Base-by-base conservation (phyloP, 1,284 basidiomycete genomes). In the Ustilago trichophora region DNA sequence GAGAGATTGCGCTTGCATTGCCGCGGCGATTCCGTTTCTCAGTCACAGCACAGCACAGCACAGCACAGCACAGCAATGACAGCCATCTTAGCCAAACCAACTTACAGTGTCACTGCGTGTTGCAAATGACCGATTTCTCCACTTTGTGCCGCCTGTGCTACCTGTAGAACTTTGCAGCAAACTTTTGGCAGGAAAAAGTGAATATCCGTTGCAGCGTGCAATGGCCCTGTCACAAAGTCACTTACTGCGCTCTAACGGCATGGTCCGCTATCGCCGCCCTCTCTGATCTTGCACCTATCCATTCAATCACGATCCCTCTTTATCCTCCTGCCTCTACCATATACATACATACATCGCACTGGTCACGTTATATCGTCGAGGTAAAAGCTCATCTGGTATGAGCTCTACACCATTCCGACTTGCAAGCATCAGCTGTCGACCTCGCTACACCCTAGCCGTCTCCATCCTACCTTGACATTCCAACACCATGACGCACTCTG, bases 361-460 rank as follows among this genome's bases (percentile, higher is more conserved):
- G n/a, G n/a, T n/a, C n/a, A n/a, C n/a, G n/a, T n/a, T n/a, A n/a
- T n/a, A n/a, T n/a, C n/a, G n/a, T n/a, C n/a, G n/a, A n/a, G n/a
- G n/a, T n/a, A n/a, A n/a, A n/a, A n/a, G n/a, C n/a, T 51, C 33
- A 43, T 43, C 49, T 51, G 49, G 33, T 18, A 51, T 51, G 49
- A 51, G 24, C 38, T 26, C 25, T 15, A 29, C 16, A 45, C n/a
- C 24, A 1, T 8, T 7, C n/a, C 31, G 21, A 10, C 43, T 26
- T 34, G 12, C 32, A 26, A 3, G 21, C 32, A 34, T 32, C 32
- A 26, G 22, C 22, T 18, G 34, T 26, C 33, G 6, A 13, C 33
- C 8, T 24, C 33, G 3, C 19, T 7, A 19, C 16, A 33, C 21
- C 7, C 8, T 18, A 10, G 21, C 24, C 21, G 22, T n/a, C 19